These are phyloP conservation scores for Vaccinium corymbosum DNA, from an alignment of 148 eudicot species.

Conservation along the genomic window DNA sequence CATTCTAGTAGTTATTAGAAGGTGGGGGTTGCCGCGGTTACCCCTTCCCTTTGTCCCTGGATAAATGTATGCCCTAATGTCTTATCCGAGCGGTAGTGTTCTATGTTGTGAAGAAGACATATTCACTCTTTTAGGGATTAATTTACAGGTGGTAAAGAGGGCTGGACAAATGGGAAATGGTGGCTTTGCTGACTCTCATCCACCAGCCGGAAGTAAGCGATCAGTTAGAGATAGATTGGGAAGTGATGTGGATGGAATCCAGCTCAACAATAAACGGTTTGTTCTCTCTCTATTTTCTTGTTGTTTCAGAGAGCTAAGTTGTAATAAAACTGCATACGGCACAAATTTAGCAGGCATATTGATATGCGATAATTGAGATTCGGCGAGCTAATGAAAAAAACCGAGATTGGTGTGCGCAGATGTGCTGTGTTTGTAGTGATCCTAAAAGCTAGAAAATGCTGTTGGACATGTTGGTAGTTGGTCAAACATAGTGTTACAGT, in stretches of 20 bases:
- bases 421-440: background rate
- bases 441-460: background rate
- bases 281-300: conserved; percentile 5
- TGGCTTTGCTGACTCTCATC: conserved; percentile 27
- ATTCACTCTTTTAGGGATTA: conserved; percentile 13
- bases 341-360: background rate
- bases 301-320: background rate
- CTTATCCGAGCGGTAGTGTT: background rate
- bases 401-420: background rate
- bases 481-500: background rate
- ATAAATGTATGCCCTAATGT: background rate
- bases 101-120: background rate
- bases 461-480: background rate
- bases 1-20: too few relatives aligned
- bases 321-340: background rate
- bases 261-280: conserved; percentile 45
- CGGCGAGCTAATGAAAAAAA: background rate
- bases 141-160: conserved; percentile 70
- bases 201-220: conserved; percentile 56
- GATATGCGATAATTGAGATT: background rate
- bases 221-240: conserved; percentile 74
- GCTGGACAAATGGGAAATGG: conserved; percentile 37
- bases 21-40: too few relatives aligned
- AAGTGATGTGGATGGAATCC: conserved; percentile 30
- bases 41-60: too few relatives aligned